Evolutionary conservation across 192 early-diverging fungal species (phyloP).

Genomic region (Phlyctochytrium arcticum): DNA sequence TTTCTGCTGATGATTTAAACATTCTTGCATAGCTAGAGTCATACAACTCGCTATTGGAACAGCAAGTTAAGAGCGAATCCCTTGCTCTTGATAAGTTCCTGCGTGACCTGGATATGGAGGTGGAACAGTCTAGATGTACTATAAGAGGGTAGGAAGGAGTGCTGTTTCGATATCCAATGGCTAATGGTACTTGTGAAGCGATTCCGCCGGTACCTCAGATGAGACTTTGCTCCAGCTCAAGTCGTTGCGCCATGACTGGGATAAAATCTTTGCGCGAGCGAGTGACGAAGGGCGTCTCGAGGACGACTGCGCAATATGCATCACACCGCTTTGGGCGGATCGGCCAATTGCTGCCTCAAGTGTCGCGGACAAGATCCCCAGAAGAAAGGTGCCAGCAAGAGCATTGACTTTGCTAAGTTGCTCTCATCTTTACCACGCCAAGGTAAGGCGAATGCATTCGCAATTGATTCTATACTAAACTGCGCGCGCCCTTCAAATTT

Average conservation of each 20-base stretch:
- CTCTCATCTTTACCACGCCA: conserved; percentile 15
- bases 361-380: not conserved
- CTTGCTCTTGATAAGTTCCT: not conserved
- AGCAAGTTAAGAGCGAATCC: not conserved
- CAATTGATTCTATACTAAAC: not conserved
- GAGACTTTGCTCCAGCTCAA: not conserved
- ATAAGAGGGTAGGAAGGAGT: not conserved
- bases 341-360: no score
- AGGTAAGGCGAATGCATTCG: not conserved
- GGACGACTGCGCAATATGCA: conserved; percentile 22
- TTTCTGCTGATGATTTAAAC: not conserved
- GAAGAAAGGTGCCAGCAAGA: not conserved
- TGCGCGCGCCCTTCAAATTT: not conserved
- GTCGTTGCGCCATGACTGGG: conserved; percentile 3
- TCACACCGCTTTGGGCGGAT: conserved; percentile 10
- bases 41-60: not conserved
- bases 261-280: not conserved
- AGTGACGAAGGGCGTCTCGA: not conserved
- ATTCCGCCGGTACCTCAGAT: no score
- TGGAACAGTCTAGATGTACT: not conserved
- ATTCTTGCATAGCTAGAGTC: not conserved
- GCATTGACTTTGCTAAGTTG: conserved; percentile 14
- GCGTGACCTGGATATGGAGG: not conserved
- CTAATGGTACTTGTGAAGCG: no score
- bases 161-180: no score